A percentile compares a stretch with the other conserved stretches of the same genome.
phyloP scores from a whole-genome alignment of 768 basidiomycete genomes.

The Neoboletus subvelutipes region DNA sequence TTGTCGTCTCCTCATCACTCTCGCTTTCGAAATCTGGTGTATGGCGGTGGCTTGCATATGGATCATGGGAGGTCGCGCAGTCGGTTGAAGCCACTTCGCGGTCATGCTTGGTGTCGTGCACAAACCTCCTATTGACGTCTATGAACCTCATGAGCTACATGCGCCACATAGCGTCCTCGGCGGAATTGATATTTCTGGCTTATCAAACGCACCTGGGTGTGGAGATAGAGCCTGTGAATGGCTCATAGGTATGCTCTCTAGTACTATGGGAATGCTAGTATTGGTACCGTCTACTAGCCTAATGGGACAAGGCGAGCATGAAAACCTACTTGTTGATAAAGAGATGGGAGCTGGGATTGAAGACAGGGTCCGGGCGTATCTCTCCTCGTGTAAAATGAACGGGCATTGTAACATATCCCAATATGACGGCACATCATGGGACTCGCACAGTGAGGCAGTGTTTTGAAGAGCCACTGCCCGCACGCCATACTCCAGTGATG shows the following conservation, averaged over 20 bases:
- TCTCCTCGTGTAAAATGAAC: not conserved
- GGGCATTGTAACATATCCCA: too few species aligned
- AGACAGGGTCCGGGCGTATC: not conserved
- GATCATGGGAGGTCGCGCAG: not conserved
- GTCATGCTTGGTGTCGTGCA: constrained; percentile 12
- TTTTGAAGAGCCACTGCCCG: too few species aligned
- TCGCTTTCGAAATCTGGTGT: constrained; percentile 15
- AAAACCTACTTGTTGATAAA: not conserved
- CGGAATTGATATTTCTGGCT: not conserved
- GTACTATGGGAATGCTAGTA: not conserved
- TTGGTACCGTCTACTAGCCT: not conserved
- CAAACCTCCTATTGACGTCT: constrained; percentile 6
- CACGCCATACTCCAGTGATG: too few species aligned
- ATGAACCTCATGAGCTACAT: constrained; percentile 9
- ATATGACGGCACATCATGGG: not conserved
- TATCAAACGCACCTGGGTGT: constrained; percentile 12
- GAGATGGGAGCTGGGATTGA: not conserved
- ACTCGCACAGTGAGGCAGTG: not conserved
- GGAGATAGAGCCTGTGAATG: constrained; percentile 6
- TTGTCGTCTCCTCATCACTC: constrained; percentile 6
- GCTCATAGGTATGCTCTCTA: constrained; percentile 7
- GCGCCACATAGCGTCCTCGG: not conserved
- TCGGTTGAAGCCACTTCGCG: not conserved
- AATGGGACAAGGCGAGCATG: not conserved
- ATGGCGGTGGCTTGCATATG: not conserved